Percentiles rank a stretch among this genome's conserved stretches.
phyloP scores from a whole-genome alignment of 495 filamentous ascomycete genomes.

The Immersiella caudata region DNA sequence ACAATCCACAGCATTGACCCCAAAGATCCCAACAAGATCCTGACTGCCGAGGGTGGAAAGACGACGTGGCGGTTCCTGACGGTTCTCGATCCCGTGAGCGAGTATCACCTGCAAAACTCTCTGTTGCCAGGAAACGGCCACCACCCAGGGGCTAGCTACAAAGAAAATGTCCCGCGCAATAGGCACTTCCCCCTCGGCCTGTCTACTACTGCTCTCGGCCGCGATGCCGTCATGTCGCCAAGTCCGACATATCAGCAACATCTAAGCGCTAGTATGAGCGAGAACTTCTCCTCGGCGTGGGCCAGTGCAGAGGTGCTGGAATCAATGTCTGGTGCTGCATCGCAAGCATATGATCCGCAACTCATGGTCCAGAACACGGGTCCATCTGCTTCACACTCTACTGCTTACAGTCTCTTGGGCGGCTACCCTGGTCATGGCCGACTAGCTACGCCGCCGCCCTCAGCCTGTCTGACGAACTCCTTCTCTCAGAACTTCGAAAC shows the following conservation, averaged over 20 bases:
- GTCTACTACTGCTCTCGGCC: slow-evolving; percentile 27
- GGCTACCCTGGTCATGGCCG: slow-evolving; percentile 28
- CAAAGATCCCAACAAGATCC: slow-evolving; percentile 31
- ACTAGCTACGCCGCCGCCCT: slow-evolving; percentile 39
- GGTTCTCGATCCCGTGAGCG: slow-evolving; percentile 48
- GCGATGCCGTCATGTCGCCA: slow-evolving; percentile 49
- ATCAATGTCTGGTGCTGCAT: slow-evolving; percentile 15
- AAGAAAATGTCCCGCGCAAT: slow-evolving; percentile 22
- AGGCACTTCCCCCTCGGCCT: slow-evolving; percentile 38
- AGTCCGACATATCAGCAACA: slow-evolving; percentile 47
- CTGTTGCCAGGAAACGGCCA: background rate
- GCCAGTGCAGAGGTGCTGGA: slow-evolving; percentile 24
- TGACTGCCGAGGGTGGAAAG: slow-evolving; percentile 28
- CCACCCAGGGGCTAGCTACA: background rate
- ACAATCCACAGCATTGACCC: slow-evolving; percentile 44
- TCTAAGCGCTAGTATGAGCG: slow-evolving; percentile 46
- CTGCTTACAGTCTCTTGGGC: slow-evolving; percentile 23
- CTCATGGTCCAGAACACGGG: slow-evolving; percentile 8
- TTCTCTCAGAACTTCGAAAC: slow-evolving; percentile 32
- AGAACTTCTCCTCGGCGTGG: slow-evolving; percentile 48
- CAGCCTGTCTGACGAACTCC: slow-evolving; percentile 30
- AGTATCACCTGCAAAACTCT: slow-evolving; percentile 37
- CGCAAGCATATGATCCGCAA: slow-evolving; percentile 26
- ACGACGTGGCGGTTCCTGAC: slow-evolving; percentile 54
- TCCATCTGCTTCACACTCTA: background rate